Evolutionary conservation across 192 early-diverging fungal species (phyloP), one percentile per base, ranked within the genome.

Genomic region (Rhizophlyctis rosea): DNA sequence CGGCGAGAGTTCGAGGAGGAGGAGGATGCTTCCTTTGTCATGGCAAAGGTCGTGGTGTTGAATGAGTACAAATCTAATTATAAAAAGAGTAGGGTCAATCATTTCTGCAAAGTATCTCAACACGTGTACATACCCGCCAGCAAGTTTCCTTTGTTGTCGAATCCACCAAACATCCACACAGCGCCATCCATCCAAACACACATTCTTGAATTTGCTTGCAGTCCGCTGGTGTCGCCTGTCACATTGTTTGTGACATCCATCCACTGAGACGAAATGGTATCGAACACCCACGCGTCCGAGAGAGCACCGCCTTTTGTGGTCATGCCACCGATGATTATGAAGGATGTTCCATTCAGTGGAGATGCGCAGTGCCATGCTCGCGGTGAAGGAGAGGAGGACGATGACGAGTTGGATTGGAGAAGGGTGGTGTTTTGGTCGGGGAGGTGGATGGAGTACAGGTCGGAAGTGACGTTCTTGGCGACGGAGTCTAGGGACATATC

Each of bases 271-370:
- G 4, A 18, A 0, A 36, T 44, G 24, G 51, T 56, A 48, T 32
- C 24, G 54, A 47, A 68, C 5, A 61, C 44, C 67, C 67, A 68
- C 4, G 67, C 67, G 25, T 68, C 67, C 4, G 16, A 28, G 0
- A 68, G 18, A 13, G 25, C 3, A 0, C 27, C 34, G 18, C 35
- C 34, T 11, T 21, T 14, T 24, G 16, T 27, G 0, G 21, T 34
- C 23, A 21, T 47, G 0, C 67, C 67, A 18, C 67, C 67, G 24
- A 61, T 23, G 18, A 68, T 34, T 16, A 68, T 4, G 59, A 68
- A 61, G 23, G 67, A 23, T 1, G 67, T 62, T 32, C 36, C 53
- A 59, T 62, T 68, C 23, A 61, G 34, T 24, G 30, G 32, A 3
- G 59, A 32, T 7, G 52, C 28, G 5, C 67, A 68, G 32, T 34